Evolutionary conservation across 202 grass and related monocot species (phyloP).

Genomic region (Brachypodium distachyon): DNA sequence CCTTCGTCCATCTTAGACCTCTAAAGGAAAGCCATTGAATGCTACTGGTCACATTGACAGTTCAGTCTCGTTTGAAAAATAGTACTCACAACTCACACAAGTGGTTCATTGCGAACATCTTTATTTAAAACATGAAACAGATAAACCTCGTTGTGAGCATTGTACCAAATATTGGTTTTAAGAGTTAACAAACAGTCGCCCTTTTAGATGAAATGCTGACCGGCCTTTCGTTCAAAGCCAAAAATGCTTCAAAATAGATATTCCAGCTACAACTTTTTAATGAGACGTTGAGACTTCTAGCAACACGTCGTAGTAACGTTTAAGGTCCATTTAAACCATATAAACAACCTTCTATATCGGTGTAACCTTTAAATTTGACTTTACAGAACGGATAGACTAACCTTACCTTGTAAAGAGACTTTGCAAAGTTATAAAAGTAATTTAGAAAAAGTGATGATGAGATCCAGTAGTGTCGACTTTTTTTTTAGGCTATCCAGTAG

Average conservation of each 20-base stretch:
- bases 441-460: not conserved
- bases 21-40: not conserved
- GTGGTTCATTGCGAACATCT: not conserved
- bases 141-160: not conserved
- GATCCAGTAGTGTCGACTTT: not conserved
- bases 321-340: not conserved
- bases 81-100: not conserved
- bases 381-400: not conserved
- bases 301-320: not conserved
- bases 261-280: not conserved
- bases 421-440: not conserved
- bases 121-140: slow-evolving; percentile 6
- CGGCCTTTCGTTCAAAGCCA: not conserved
- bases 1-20: not conserved
- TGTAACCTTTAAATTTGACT: not conserved
- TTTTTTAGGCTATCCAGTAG: too few species aligned
- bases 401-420: not conserved
- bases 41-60: not conserved
- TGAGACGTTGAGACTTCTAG: not conserved
- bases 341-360: not conserved
- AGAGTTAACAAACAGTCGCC: not conserved
- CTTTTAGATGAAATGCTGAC: too few species aligned
- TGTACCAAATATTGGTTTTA: not conserved
- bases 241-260: not conserved
- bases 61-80: not conserved